Base-by-base conservation (phyloP, 177 flowering plant genomes). In the Telopea speciosissima region DNA sequence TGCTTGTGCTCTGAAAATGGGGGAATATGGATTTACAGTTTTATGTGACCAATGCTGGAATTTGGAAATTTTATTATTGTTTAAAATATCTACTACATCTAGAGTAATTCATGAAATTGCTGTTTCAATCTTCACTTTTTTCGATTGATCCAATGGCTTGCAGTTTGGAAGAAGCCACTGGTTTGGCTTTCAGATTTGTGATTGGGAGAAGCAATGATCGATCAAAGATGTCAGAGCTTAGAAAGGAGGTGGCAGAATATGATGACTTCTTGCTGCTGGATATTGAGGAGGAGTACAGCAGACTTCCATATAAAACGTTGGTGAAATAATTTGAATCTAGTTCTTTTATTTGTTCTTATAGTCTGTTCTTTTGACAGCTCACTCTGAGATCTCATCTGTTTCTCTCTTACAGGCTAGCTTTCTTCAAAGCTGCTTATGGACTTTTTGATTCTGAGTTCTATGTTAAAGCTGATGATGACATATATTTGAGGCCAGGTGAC, bases 391-490 rank as follows among this genome's bases (percentile, higher is more conserved):
- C 56, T 60, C 40, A 66, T 67, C n/a, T 9, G 33, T 70, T 24
- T 72, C 62, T 67, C 19, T 76, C 1, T 74, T 79, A 33, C 86
- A 95, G 99, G 74, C 72, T 95, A 63, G 94, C 97, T 25, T 95
- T 89, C 84, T 95, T 95, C 73, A 91, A 89, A 82, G 96, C 97
- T 74, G 90, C 97, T 3, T 90, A 86, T 86, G 92, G 85, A 33
- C 91, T 91, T 63, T 91, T 73, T 78, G 98, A 93, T 70, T 81
- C 97, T 31, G 97, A 95, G 19, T 95, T 87, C 70, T 95, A 93
- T 82, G 99, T 93, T 45, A 95, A 95, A 84, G 97, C 95, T 75
- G 99, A 95, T 79, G 99, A 95, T 82, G 97, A 93, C 81, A 88
- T 95, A 75, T 95, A 93, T 77, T 74, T 95, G 74, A 82, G 98